These are phyloP conservation scores for Aphanomyces invadans DNA, from an alignment of 352 stramenopile species.

Conservation along the genomic window DNA sequence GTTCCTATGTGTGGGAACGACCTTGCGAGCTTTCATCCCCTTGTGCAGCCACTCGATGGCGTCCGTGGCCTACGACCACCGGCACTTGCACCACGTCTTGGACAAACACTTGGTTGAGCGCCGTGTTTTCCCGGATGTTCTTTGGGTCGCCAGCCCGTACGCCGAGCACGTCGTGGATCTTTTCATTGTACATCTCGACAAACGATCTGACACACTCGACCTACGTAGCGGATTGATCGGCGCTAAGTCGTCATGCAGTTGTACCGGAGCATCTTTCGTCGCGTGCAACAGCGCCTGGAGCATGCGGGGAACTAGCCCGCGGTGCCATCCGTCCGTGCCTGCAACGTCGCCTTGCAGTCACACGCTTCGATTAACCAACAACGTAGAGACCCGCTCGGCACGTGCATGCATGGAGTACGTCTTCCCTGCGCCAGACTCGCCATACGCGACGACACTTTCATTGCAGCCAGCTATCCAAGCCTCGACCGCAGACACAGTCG, in stretches of 20 bases:
- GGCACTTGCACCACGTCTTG: slow-evolving; percentile 60
- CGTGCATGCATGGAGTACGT: slow-evolving; percentile 73
- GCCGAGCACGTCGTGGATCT: slow-evolving; percentile 81
- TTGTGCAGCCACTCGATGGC: slow-evolving; percentile 65
- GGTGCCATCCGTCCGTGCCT: slow-evolving; percentile 24
- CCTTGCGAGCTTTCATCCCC: slow-evolving; percentile 83
- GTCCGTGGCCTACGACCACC: slow-evolving; percentile 49
- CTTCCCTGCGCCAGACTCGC: slow-evolving; percentile 79
- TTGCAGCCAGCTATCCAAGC: slow-evolving; percentile 81
- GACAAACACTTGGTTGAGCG: slow-evolving; percentile 68
- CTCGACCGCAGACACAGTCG: slow-evolving; percentile 63
- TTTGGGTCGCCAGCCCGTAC: slow-evolving; percentile 43
- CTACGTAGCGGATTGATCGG: slow-evolving; percentile 23
- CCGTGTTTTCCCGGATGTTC: slow-evolving; percentile 58
- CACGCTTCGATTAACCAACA: background rate
- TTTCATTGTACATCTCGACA: slow-evolving; percentile 87
- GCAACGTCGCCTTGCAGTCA: background rate
- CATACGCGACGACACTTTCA: slow-evolving; percentile 84
- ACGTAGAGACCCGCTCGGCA: slow-evolving; percentile 29
- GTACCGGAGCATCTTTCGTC: slow-evolving; percentile 36
- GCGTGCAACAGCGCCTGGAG: slow-evolving; percentile 65
- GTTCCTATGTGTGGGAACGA: slow-evolving; percentile 96
- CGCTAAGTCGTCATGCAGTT: slow-evolving; percentile 27
- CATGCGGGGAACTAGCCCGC: slow-evolving; percentile 72
- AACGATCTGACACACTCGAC: slow-evolving; percentile 71